Evolutionary conservation across 352 stramenopile species (phyloP).

Genomic region (Pythium coloratum): DNA sequence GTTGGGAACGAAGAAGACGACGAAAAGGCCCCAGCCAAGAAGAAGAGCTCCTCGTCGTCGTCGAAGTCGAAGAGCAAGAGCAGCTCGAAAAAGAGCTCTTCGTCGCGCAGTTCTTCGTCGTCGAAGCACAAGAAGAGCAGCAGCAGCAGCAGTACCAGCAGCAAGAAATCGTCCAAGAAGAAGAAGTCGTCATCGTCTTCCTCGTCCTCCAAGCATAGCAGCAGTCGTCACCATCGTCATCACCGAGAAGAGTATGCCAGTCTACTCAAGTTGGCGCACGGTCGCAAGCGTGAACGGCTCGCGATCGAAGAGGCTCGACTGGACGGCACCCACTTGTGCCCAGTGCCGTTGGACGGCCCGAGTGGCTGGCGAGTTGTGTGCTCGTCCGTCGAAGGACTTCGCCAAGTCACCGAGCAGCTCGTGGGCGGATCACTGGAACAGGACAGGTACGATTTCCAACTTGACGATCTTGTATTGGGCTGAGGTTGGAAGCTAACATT

Average conservation of each 20-base stretch:
- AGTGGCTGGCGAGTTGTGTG: conserved; percentile 71
- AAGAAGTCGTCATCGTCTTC: conserved; percentile 75
- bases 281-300: conserved; percentile 57
- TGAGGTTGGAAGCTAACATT: neutral
- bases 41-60: conserved; percentile 47
- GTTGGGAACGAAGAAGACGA: conserved; percentile 17
- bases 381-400: conserved; percentile 65
- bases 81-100: conserved; percentile 51
- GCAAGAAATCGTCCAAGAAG: conserved; percentile 62
- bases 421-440: conserved; percentile 72
- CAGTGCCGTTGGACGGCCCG: conserved; percentile 46
- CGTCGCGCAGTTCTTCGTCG: conserved; percentile 27
- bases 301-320: conserved; percentile 60
- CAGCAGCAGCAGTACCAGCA: conserved; percentile 38
- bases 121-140: conserved; percentile 38
- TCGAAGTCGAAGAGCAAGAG: conserved; percentile 40
- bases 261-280: conserved; percentile 52
- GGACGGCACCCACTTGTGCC: conserved; percentile 32
- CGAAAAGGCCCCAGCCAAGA: conserved; percentile 19
- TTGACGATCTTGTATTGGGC: neutral
- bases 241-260: conserved; percentile 71
- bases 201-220: conserved; percentile 45
- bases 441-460: conserved; percentile 39
- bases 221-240: conserved; percentile 53
- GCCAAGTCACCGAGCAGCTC: conserved; percentile 50